Evolutionary conservation across 257 asterid genomes (phyloP), one percentile per base, ranked within the genome.

Genomic region (Handroanthus guayacan): DNA sequence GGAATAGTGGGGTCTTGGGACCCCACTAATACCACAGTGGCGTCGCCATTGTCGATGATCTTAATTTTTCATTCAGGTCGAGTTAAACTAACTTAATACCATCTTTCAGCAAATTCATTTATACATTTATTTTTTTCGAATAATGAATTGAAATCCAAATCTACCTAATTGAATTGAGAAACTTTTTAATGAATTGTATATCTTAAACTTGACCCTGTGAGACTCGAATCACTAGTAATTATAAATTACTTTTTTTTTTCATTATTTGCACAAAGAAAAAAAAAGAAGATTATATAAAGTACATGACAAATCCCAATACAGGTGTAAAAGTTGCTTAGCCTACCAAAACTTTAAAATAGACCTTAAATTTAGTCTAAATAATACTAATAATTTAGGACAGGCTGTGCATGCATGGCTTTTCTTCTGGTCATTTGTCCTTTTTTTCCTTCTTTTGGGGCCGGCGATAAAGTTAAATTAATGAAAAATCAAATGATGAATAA

Each of bases 381-480:
- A 45, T 3, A 57, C 17, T 16, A 37, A 71, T 70, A 55, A n/a
- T 57, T 55, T 9, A 36, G 25, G 3, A 55, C 25, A 71, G 75
- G 20, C 54, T 55, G 37, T 18, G 45, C 45, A 4, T 41, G 8
- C 58, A 6, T 14, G 7, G 61, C 78, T 61, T 73, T 73, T 61
- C 62, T 44, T 45, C 45, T 61, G 48, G 47, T 48, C 60, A 14
- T 3, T 58, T 25, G 16, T 60, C 34, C 34, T 72, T 14, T 9
- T 45, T 16, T 58, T 44, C 61, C 31, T 72, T 47, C 25, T 71
- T 17, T 41, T n/a, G 18, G 13, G 39, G 66, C 67, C 43, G 43
- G 44, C 38, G 9, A 55, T 71, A 55, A 71, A 71, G 62, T 55
- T 7, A 13, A 4, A 68, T 25, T 36, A 16, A 17, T 34, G 1